Base-by-base conservation (phyloP, 768 basidiomycete species). In the Saitozyma sp. region DNA sequence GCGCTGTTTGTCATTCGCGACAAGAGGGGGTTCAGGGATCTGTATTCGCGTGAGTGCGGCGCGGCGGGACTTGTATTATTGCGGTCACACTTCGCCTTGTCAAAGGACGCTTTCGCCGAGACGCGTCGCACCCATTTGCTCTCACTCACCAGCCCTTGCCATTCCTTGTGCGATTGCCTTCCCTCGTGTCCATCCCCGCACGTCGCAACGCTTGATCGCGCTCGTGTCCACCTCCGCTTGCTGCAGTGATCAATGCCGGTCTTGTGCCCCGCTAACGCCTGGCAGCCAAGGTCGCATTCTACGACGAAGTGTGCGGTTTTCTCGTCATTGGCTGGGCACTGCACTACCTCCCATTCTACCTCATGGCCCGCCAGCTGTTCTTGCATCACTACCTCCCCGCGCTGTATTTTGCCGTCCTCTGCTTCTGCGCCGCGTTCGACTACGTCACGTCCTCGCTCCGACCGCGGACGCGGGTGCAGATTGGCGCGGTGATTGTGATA, bases 371-470 rank as follows among this genome's bases (percentile, higher is more conserved):
- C 19, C 96, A 99, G 74, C 87, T 98, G 51, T 99, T 99, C 85
- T 81, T 99, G 20, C 95, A 98, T 76, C 96, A 98, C 81, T 98
- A 98, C 78, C 89, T 98, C 81, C 96, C 95, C 0, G 92, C 94
- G 0, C 83, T 99, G n/a, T 79, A 73, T 51, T 80, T 80, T 56
- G 75, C 80, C 58, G 69, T 82, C 68, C 85, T 99, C 11, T 82
- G 92, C 20, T 84, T 84, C 37, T 88, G 88, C 57, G 83, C 83
- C 3, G 83, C 89, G 2, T 97, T 98, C 71, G 96, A 99, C 79
- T 84, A 93, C 52, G 79, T 87, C 43, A 96, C 94, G 0, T 88
- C 90, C 38, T 84, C 84, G 0, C 80, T 98, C 8, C 84, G 88
- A 40, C 91, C 92, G 0, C 83, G 86, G 43, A 81, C 91, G 40